Evolutionary conservation across 2,329 filamentous ascomycete genomes (phyloP).

Genomic region (Stagonosporopsis vannaccii): DNA sequence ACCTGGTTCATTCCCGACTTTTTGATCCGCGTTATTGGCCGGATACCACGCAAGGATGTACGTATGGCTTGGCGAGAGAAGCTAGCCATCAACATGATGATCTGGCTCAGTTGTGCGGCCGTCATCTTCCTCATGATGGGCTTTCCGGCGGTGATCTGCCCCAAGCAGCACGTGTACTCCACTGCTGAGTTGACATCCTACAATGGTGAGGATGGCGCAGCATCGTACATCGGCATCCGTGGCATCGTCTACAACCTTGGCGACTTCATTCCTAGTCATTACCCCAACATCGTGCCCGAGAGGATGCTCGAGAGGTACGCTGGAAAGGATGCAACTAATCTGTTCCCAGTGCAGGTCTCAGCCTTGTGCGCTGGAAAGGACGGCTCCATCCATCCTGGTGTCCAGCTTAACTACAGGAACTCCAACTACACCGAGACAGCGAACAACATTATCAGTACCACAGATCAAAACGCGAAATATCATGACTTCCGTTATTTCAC

Average conservation of each 20-base stretch:
- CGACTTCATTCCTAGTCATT: conserved; percentile 77
- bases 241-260: conserved; percentile 87
- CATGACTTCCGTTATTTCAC: conserved; percentile 91
- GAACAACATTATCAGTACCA: conserved; percentile 67
- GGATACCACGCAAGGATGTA: conserved; percentile 91
- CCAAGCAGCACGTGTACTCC: conserved; percentile 87
- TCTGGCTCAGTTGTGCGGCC: conserved; percentile 83
- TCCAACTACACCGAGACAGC: conserved; percentile 74
- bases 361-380: conserved; percentile 83
- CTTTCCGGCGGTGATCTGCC: conserved; percentile 89
- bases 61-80: conserved; percentile 96
- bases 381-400: conserved; percentile 71
- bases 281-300: conserved; percentile 70
- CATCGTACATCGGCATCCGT: conserved; percentile 80
- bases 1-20: conserved; percentile 92
- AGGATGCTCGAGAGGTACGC: conserved; percentile 79
- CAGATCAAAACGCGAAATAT: conserved; percentile 78
- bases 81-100: conserved; percentile 95
- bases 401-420: conserved; percentile 84
- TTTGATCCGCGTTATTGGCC: conserved; percentile 74
- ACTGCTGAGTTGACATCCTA: conserved; percentile 75
- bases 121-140: conserved; percentile 88
- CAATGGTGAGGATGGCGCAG: conserved; percentile 72
- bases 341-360: conserved; percentile 95
- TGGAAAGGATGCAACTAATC: conserved; percentile 81